Evolutionary conservation across 148 eudicot genomes (phyloP), one percentile per base, ranked within the genome.

Genomic region (Spergularia bocconei): DNA sequence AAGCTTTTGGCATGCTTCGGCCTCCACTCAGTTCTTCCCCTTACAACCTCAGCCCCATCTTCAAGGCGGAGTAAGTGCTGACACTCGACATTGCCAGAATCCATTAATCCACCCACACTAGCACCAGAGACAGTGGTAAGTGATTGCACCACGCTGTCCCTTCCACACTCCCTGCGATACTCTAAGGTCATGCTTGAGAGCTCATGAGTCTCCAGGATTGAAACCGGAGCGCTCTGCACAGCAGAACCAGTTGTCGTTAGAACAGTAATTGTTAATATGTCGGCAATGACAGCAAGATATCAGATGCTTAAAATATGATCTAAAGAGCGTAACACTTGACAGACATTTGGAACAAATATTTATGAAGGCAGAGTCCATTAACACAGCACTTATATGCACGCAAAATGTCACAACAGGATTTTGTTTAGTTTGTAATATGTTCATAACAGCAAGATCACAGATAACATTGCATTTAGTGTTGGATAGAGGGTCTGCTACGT

Each of bases 81-180:
- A 79, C 96, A 95, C 84, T 92, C 97, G 1, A 95, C 91, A 39
- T 76, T 65, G 41, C 90, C 91, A 0, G 81, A 70, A 41, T 81
- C 79, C 55, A 77, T 82, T 76, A 88, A 70, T 51, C 83, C 83
- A 25, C 88, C 89, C 16, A 79, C 75, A 48, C 47, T 74, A 13
- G 88, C 74, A 17, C 81, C 87, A 47, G 89, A 58, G 58, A 92
- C 80, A 1, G 89, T 64, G 11, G 96, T 90, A 41, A 95, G 93
- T 12, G 98, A 95, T 71, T 92, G 84, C 65, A 95, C 79, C 75
- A 95, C 86, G 21, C 86, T 89, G 81, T 92, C 96, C 84, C 82
- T 89, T 76, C 77, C 87, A 67, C 98, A 95, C 82, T 95, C 98
- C 85, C 91, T 89, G 78, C 97, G 80, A 79, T 92, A 95, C 85